Evolutionary conservation across 495 filamentous ascomycete species (phyloP).

Genomic region (Penicillium taxi): DNA sequence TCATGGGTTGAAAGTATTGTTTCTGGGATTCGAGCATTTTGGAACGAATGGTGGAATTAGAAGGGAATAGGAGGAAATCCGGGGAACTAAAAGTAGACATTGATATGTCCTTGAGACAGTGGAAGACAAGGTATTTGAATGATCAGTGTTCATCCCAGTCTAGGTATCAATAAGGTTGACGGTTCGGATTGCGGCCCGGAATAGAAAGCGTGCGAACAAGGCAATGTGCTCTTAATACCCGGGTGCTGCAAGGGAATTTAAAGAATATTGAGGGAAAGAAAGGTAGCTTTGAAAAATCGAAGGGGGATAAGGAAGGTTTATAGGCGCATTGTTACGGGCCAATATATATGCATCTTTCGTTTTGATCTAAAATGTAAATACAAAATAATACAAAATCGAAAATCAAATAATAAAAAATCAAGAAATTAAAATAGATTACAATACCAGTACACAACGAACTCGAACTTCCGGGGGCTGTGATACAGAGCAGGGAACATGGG

Average conservation of each 20-base stretch:
- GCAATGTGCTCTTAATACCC: too few species aligned
- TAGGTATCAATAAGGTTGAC: too few species aligned
- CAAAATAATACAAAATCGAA: slow-evolving; percentile 7
- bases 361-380: slow-evolving; percentile 4
- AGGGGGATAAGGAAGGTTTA: too few species aligned
- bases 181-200: too few species aligned
- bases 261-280: slow-evolving; percentile 1
- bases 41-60: background rate
- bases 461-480: slow-evolving; percentile 2
- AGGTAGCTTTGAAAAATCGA: slow-evolving; percentile 5
- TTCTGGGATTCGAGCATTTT: slow-evolving; percentile 12
- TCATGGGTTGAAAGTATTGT: slow-evolving; percentile 29
- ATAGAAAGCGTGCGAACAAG: too few species aligned
- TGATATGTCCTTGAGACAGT: slow-evolving; percentile 7
- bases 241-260: too few species aligned
- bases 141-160: too few species aligned
- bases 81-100: slow-evolving; percentile 18
- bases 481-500: background rate
- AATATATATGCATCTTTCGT: too few species aligned
- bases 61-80: background rate
- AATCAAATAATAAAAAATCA: slow-evolving; percentile 13
- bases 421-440: slow-evolving; percentile 6
- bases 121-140: too few species aligned
- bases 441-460: slow-evolving; percentile 5
- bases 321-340: too few species aligned